A percentile compares a stretch with the other conserved stretches of the same genome.
These are phyloP conservation scores for Meyerozyma elateridarum DNA, from an alignment of 1,139 yeast species.

Conservation along the genomic window DNA sequence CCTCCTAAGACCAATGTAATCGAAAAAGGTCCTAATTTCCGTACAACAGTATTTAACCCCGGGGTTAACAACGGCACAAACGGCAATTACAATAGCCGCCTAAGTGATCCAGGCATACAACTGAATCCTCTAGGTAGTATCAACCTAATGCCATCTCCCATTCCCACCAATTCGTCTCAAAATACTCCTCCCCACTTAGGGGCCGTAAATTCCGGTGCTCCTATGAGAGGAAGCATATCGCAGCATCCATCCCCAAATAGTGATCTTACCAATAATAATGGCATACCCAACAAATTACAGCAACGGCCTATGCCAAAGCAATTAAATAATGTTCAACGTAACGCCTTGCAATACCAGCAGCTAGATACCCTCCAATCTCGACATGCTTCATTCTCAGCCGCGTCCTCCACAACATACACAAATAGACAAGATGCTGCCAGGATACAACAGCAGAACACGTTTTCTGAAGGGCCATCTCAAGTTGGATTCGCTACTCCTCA, in stretches of 20 bases:
- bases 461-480: slow-evolving; percentile 49
- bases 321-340: slow-evolving; percentile 2
- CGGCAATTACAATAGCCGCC: neutral
- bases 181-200: slow-evolving; percentile 19
- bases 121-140: neutral
- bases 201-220: slow-evolving; percentile 10
- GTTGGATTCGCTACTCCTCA: slow-evolving; percentile 83
- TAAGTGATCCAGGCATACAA: slow-evolving; percentile 2
- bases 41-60: slow-evolving; percentile 21
- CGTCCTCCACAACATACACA: slow-evolving; percentile 67
- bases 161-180: slow-evolving; percentile 19
- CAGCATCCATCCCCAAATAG: slow-evolving; percentile 12
- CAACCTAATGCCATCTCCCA: slow-evolving; percentile 20
- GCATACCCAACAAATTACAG: slow-evolving; percentile 2
- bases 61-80: slow-evolving; percentile 9
- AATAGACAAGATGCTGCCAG: slow-evolving; percentile 40
- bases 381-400: slow-evolving; percentile 81
- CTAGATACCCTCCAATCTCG: slow-evolving; percentile 19
- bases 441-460: slow-evolving; percentile 24
- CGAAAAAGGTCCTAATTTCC: slow-evolving; percentile 4
- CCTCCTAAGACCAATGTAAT: slow-evolving; percentile 15
- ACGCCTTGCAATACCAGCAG: slow-evolving; percentile 1
- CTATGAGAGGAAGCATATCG: slow-evolving; percentile 10
- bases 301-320: slow-evolving; percentile 6
- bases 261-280: slow-evolving; percentile 4